phyloP scores from a whole-genome alignment of 2,329 filamentous ascomycete species.

The Aureobasidium sp. region DNA sequence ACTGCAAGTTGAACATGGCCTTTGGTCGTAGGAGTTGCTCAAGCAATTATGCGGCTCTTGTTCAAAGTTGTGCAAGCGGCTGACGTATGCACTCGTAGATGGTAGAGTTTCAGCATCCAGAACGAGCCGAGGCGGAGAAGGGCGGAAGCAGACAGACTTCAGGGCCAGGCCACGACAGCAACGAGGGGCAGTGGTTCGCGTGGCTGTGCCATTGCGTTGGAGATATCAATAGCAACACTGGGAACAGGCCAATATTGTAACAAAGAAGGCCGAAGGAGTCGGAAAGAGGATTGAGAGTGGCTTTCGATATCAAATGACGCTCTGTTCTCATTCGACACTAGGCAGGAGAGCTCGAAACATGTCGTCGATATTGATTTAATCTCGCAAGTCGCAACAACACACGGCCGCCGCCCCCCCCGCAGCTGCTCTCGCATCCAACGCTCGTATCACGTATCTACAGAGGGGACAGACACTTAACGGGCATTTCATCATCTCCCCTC shows the following conservation, averaged over 20 bases:
- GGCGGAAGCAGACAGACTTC: neutral
- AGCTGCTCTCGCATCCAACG: neutral
- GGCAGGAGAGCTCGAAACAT: neutral
- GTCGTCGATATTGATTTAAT: neutral
- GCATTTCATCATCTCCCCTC: conserved; percentile 3
- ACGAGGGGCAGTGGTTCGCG: conserved; percentile 2
- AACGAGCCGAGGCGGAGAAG: neutral
- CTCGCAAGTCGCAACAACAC: neutral
- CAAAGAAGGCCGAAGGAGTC: neutral
- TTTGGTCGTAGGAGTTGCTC: too few species aligned
- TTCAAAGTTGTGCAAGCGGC: neutral
- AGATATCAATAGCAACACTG: neutral
- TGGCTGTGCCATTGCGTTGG: neutral
- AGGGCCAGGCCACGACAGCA: conserved; percentile 9
- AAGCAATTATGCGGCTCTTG: neutral
- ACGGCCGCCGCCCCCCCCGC: neutral
- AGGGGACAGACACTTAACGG: neutral
- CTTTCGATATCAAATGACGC: neutral
- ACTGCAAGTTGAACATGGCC: too few species aligned
- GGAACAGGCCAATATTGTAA: neutral
- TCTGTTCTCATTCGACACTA: neutral
- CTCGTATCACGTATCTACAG: conserved; percentile 8
- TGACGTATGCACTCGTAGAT: neutral
- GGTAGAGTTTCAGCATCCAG: neutral
- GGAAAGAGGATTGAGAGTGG: neutral